Base-by-base conservation (phyloP, 2,329 filamentous ascomycete genomes). In the Trichoderma afroharzianum region DNA sequence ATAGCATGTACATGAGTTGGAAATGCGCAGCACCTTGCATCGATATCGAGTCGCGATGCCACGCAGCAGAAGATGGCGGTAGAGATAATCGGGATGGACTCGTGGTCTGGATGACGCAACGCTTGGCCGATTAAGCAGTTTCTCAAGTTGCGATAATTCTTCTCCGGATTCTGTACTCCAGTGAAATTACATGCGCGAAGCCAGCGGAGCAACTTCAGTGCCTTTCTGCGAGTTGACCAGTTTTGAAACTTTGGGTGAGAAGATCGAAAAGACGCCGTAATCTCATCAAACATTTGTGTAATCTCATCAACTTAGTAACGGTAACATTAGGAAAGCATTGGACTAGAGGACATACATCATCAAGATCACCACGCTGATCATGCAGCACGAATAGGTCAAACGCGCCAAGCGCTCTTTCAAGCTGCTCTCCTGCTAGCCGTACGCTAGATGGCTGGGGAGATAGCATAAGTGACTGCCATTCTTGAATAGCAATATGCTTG, bases 331-430 rank as follows among this genome's bases (percentile, higher is more conserved):
- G 12, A 18, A 63, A 26, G 32, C 39, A 36, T 61, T 11, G 24
- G 26, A 33, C 28, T 57, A 62, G 64, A 47, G 14, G 30, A 77
- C 87, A 71, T 81, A 92, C 91, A 82, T 94, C 90, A 71, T 92
- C 87, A 66, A 95, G 82, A 78, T 97, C 94, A n/a, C 91, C 90
- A 33, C 86, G 85, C 21, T 89, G 87, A 69, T 92, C 91, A 74
- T 92, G 89, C 32, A 95, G 84, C 59, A 97, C 89, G 81, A 98
- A 98, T 81, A 98, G 87, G 80, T 98, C 96, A 79, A 97, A 97
- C 15, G 92, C 92, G 24, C 91, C 92, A 18, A 98, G 83, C 1
- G 92, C 92, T 71, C 88, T 87, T 79, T 97, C 95, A 24, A 97
- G 82, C 74, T 68, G 79, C 74, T 70, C 76, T 73, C 74, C 82